These are phyloP conservation scores for Hsuehochloa calcarea DNA, from an alignment of 176 grass and related monocot genomes.

Conservation along the genomic window DNA sequence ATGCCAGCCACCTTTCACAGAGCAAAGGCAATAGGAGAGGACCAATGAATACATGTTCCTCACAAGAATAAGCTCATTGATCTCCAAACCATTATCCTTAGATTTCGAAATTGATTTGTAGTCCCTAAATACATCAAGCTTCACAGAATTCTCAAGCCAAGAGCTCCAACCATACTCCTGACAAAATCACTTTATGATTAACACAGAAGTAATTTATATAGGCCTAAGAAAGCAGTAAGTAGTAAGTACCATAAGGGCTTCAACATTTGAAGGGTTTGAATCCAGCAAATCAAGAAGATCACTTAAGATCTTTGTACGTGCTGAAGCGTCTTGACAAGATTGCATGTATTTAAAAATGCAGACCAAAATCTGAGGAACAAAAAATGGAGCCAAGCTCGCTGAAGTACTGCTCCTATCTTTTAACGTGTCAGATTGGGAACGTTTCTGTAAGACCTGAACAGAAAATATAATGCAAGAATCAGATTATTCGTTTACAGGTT, in stretches of 20 bases:
- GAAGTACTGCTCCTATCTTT: constrained; percentile 57
- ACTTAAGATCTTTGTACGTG: constrained; percentile 70
- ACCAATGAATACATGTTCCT: constrained; percentile 82
- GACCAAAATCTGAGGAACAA: constrained; percentile 90
- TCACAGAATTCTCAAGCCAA: constrained; percentile 71
- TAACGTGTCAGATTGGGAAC: constrained; percentile 46
- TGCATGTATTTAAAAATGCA: constrained; percentile 92
- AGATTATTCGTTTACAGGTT: constrained; percentile 24
- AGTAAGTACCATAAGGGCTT: constrained; percentile 78
- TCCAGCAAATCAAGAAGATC: constrained; percentile 85
- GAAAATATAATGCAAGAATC: constrained; percentile 33
- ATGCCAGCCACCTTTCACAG: constrained; percentile 92
- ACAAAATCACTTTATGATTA: constrained; percentile 40
- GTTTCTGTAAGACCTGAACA: constrained; percentile 89
- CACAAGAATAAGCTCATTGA: constrained; percentile 66
- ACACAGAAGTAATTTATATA: constrained; percentile 33
- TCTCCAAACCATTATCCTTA: constrained; percentile 39
- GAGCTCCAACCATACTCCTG: constrained; percentile 83
- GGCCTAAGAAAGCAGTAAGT: constrained; percentile 27
- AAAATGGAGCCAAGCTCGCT: constrained; percentile 63
- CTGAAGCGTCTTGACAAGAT: constrained; percentile 79
- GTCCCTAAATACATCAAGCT: constrained; percentile 65
- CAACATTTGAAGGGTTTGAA: constrained; percentile 88
- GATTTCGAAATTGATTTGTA: constrained; percentile 47
- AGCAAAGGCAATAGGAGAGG: constrained; percentile 80